These are phyloP conservation scores for Rosa persica DNA, from an alignment of 306 rosid genomes.

Conservation along the genomic window DNA sequence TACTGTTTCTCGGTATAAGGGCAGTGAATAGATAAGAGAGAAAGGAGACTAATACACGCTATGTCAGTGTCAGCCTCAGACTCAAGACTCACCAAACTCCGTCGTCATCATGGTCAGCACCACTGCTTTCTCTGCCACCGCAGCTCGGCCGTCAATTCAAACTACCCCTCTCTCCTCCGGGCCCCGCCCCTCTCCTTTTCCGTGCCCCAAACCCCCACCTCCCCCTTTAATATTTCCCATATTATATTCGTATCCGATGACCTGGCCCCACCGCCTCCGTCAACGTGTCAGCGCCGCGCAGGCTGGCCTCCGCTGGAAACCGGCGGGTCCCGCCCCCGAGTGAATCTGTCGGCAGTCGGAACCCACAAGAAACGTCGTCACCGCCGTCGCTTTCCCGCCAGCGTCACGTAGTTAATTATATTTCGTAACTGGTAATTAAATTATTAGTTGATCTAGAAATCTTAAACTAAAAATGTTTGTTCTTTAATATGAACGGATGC, in stretches of 20 bases:
- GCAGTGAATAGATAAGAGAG: background rate
- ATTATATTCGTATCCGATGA: background rate
- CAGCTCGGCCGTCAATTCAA: conserved; percentile 46
- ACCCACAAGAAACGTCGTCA: conserved; percentile 25
- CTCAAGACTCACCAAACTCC: background rate
- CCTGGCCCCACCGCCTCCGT: background rate
- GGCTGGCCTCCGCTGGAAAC: background rate
- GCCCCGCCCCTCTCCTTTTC: background rate
- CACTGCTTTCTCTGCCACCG: conserved; percentile 1
- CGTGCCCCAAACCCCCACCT: background rate
- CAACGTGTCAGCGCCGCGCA: conserved; percentile 6
- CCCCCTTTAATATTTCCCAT: background rate
- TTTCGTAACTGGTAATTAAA: background rate
- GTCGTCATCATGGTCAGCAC: conserved; percentile 4
- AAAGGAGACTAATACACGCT: conserved; percentile 26
- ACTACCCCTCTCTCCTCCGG: conserved; percentile 15
- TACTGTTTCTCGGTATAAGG: background rate
- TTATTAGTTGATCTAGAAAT: background rate
- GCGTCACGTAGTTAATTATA: background rate
- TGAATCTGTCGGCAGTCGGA: conserved; percentile 54
- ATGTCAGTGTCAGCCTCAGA: conserved; percentile 3
- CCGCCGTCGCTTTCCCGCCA: conserved; percentile 32
- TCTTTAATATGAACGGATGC: background rate
- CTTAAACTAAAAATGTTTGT: background rate
- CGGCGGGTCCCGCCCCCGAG: conserved; percentile 20